Base-by-base conservation (phyloP, 345 rosid genomes). In the Eucalyptus sp. region DNA sequence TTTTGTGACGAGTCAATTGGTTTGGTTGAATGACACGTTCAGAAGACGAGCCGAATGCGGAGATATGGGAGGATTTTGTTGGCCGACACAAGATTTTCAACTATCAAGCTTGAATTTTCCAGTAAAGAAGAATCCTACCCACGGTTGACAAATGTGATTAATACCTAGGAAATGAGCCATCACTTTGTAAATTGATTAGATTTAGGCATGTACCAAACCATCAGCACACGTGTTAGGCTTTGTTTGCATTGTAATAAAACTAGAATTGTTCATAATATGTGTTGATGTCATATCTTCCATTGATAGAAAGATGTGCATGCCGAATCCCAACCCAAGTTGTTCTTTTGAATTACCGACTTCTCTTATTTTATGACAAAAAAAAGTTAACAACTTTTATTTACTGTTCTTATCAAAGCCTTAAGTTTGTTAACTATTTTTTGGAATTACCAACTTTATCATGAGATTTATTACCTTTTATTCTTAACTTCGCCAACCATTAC, bases 261-360 rank as follows among this genome's bases (percentile, higher is more conserved):
- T 60, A 27, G 68, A 13, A 60, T 60, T 60, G 0, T 12, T 6
- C 31, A 60, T 27, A 25, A 25, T 60, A 25, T 27, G n/a, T 60
- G 31, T 60, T 33, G 31, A 60, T 27, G 68, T 27, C 58, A 27
- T 27, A 60, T 60, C 15, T 60, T 60, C 15, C 31, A 13, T 13
- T 5, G 31, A 60, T 60, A 60, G 31, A 60, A 60, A 60, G 68
- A 60, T 13, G 68, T 60, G 68, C 6, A 60, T 60, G 68, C 31
- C 17, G 31, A 27, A 12, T 27, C 31, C 0, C 68, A 3, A 12
- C 0, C 68, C 31, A 62, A 62, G 68, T n/a, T 7, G 20, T 15
- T n/a, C 8, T 7, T 66, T n/a, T 0, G 1, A 66, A 7, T 66
- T 15, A n/a, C 6, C 1, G 0, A 66, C 76, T 15, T 14, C 20